A percentile compares a stretch with the other conserved stretches of the same genome.
Evolutionary conservation across 768 basidiomycete species (phyloP).

Genomic region (Lyophyllum semitale): DNA sequence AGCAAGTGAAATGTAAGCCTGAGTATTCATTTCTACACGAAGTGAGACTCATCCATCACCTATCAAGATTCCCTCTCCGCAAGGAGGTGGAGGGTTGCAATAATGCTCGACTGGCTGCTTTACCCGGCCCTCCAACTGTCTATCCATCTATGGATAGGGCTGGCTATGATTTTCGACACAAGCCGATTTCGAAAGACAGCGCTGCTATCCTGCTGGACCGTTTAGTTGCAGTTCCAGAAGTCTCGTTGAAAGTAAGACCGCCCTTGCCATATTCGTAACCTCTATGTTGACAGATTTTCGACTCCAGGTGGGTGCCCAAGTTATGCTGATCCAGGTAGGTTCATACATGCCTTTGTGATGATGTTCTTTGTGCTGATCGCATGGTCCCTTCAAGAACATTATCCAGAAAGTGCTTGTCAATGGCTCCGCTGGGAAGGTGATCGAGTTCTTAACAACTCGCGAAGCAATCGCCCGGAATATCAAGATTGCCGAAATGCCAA

Average conservation of each 20-base stretch:
- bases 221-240: conserved; percentile 46
- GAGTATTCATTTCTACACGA: neutral
- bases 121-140: conserved; percentile 36
- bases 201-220: conserved; percentile 42
- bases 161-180: conserved; percentile 39
- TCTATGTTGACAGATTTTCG: neutral
- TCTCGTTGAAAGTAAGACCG: conserved; percentile 50
- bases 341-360: neutral
- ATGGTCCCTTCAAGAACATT: conserved; percentile 47
- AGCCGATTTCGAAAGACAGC: conserved; percentile 28
- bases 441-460: conserved; percentile 46
- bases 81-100: conserved; percentile 81
- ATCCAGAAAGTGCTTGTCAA: conserved; percentile 65
- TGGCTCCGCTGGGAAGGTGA: conserved; percentile 61
- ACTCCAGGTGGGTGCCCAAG: conserved; percentile 70
- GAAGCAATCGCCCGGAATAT: conserved; percentile 45
- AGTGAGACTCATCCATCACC: neutral
- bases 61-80: conserved; percentile 71
- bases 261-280: neutral
- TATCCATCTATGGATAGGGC: conserved; percentile 47
- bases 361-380: neutral
- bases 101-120: conserved; percentile 49
- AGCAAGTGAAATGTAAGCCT: conserved; percentile 74
- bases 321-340: conserved; percentile 70
- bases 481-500: conserved; percentile 29